Conservation (phyloP, 371 early-diverging fungal genomes). For the Mycotypha africana region DNA sequence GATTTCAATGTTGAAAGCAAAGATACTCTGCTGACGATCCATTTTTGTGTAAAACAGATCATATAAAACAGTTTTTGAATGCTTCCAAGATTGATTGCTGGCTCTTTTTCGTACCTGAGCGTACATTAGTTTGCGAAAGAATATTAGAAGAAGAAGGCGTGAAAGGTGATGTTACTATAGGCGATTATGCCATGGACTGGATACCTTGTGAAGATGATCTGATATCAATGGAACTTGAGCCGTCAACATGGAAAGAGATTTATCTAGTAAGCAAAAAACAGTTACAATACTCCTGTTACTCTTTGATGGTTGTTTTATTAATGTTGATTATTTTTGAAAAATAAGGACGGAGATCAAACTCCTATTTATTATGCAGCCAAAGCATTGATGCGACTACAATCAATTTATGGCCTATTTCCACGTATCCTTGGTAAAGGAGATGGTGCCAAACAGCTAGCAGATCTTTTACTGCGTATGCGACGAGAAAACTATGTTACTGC, state of each 20-base stretch:
- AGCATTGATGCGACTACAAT: constrained; percentile 83
- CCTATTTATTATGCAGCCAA: constrained; percentile 75
- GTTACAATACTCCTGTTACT: too few relatives aligned
- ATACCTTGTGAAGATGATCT: constrained; percentile 89
- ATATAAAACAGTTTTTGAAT: constrained; percentile 34
- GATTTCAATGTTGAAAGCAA: too few relatives aligned
- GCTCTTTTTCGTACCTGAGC: constrained; percentile 86
- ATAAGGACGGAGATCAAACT: constrained; percentile 84
- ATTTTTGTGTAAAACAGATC: too few relatives aligned
- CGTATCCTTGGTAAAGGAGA: constrained; percentile 89
- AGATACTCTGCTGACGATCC: too few relatives aligned
- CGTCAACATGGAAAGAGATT: constrained; percentile 71
- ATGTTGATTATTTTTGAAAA: background rate
- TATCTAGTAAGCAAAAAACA: constrained; percentile 58
- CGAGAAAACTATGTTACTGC: constrained; percentile 63
- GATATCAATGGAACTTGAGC: constrained; percentile 82
- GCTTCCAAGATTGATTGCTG: constrained; percentile 44
- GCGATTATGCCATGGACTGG: constrained; percentile 85
- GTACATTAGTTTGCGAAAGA: constrained; percentile 83
- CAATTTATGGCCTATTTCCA: constrained; percentile 82
- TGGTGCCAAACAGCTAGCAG: constrained; percentile 71
- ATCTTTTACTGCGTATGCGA: constrained; percentile 79
- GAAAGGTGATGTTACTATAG: constrained; percentile 78
- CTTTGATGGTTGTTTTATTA: too few relatives aligned
- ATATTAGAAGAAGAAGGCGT: constrained; percentile 90